Base-by-base conservation (phyloP, 2,329 filamentous ascomycete species). In the Pseudonectria foliicola region DNA sequence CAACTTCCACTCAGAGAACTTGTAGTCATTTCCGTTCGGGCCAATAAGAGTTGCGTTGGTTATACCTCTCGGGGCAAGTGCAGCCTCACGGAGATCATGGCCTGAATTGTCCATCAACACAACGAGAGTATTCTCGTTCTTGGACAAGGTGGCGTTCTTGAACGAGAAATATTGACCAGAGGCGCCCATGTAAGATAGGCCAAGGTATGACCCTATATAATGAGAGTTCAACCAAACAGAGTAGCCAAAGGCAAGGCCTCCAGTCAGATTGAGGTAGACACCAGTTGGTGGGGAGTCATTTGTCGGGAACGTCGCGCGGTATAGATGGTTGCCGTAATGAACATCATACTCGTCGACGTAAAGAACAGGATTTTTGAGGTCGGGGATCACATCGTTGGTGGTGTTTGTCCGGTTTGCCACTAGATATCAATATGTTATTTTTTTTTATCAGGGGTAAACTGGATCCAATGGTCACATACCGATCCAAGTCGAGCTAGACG, bases 71-170 rank as follows among this genome's bases (percentile, higher is more conserved):
- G 69, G 63, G 12, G 68, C 62, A 4, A 66, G 57, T 5, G 70
- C 70, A 1, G 59, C 63, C 2, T 61, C 60, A 1, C 66, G 68
- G 16, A 74, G 63, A 32, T 77, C 75, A 47, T 80, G 73, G 8
- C 76, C 76, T 13, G 71, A 75, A 55, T 79, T 68, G 46, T 80
- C 72, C 53, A 76, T 70, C 15, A 78, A 59, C 4, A 78, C 56
- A n/a, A 77, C 64, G 6, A 78, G 59, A 3, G 70, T 53, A 37
- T 75, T 74, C 1, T 63, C 50, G 1, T 60, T 56, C 1, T 54
- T 43, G 26, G 57, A 54, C 0, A 75, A 44, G 2, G 66, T 70
- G 3, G 62, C 63, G 31, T 73, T 71, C 27, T 59, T 50, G 49
- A 80, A 77, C 0, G 67, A 66, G 13, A 79, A 61, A 0, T 64